These are phyloP conservation scores for Sodiomyces alkalinus DNA, from an alignment of 2,329 filamentous ascomycete species.

Conservation along the genomic window DNA sequence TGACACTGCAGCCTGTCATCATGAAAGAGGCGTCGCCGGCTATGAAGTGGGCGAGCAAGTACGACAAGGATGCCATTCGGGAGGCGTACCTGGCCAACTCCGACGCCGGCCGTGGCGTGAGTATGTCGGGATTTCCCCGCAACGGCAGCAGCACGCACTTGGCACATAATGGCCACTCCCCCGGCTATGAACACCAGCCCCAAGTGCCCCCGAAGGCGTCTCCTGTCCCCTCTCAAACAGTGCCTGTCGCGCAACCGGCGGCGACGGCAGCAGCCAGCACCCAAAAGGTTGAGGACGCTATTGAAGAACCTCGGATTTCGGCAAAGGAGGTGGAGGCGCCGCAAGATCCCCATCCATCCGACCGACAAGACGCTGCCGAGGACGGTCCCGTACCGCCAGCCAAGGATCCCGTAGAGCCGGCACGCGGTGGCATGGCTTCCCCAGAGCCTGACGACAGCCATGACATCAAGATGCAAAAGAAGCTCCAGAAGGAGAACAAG, in stretches of 20 bases:
- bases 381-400: slow-evolving; percentile 23
- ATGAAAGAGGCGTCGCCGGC: slow-evolving; percentile 79
- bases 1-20: slow-evolving; percentile 75
- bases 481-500: slow-evolving; percentile 38
- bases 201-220: slow-evolving; percentile 26
- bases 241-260: slow-evolving; percentile 11
- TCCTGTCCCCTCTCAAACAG: slow-evolving; percentile 12
- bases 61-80: slow-evolving; percentile 77
- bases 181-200: slow-evolving; percentile 17
- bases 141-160: slow-evolving; percentile 17
- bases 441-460: slow-evolving; percentile 26
- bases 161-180: slow-evolving; percentile 17
- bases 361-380: slow-evolving; percentile 15
- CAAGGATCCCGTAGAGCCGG: slow-evolving; percentile 17
- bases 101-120: slow-evolving; percentile 53
- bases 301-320: slow-evolving; percentile 12
- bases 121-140: slow-evolving; percentile 27
- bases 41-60: slow-evolving; percentile 93
- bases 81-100: slow-evolving; percentile 70
- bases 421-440: slow-evolving; percentile 21
- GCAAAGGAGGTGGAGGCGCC: slow-evolving; percentile 23
- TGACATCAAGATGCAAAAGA: slow-evolving; percentile 32
- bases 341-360: slow-evolving; percentile 19
- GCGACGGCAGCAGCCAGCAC: slow-evolving; percentile 3
- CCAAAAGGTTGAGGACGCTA: slow-evolving; percentile 4